Conservation (phyloP, 257 asterid species). For the Cynanchum wilfordii region DNA sequence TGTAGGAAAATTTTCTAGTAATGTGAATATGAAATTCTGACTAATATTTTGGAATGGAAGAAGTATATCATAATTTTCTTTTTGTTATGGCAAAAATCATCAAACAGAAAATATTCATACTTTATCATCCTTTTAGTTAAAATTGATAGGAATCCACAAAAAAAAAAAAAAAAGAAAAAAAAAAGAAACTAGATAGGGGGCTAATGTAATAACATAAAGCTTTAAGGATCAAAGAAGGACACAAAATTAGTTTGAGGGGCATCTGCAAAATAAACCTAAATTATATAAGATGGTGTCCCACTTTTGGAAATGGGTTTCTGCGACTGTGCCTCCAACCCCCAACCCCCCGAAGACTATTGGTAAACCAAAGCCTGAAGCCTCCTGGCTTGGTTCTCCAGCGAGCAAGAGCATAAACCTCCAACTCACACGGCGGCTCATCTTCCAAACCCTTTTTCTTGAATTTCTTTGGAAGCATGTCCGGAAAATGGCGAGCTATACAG, state of each 20-base stretch:
- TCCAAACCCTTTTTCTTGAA: not conserved
- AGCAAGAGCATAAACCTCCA: not conserved
- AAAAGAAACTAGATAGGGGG: too few species aligned
- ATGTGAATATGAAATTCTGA: too few species aligned
- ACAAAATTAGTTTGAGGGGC: not conserved
- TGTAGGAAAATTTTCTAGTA: not conserved
- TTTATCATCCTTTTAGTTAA: too few species aligned
- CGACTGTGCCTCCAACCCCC: too few species aligned
- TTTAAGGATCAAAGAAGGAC: not conserved
- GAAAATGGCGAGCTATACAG: conserved; percentile 97
- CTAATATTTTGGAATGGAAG: too few species aligned
- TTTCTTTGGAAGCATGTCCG: conserved; percentile 43
- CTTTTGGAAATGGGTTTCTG: not conserved
- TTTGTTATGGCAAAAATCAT: too few species aligned
- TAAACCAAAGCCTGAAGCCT: conserved; percentile 2
- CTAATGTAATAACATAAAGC: too few species aligned
- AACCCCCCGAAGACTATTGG: not conserved
- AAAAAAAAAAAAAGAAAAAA: too few species aligned
- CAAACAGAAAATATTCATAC: too few species aligned
- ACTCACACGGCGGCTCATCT: not conserved
- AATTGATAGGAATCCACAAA: too few species aligned
- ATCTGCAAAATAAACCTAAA: not conserved
- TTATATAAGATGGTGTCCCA: not conserved
- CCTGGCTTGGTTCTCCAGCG: not conserved
- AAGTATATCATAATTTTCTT: too few species aligned